phyloP scores from a whole-genome alignment of 441 rosid species.

The Kokia cookei region DNA sequence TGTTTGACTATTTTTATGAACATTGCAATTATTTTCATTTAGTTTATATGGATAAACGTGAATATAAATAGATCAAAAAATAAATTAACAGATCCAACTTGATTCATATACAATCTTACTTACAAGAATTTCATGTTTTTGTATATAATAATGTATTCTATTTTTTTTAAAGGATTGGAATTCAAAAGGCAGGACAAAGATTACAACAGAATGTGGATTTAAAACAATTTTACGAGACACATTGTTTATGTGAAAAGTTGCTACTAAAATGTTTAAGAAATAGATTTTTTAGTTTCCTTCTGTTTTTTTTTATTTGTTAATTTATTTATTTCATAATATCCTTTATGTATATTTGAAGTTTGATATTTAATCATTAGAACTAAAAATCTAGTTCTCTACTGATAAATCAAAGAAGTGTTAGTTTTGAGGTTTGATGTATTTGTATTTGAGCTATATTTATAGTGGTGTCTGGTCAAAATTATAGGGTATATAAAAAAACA shows the following conservation, averaged over 20 bases:
- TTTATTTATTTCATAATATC: not conserved
- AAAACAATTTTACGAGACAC: conserved; percentile 81
- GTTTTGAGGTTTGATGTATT: no score
- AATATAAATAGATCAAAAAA: not conserved
- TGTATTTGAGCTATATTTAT: no score
- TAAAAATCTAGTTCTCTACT: no score
- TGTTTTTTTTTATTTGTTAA: not conserved
- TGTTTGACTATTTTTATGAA: not conserved
- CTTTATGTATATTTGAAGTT: no score
- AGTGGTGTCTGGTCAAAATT: no score
- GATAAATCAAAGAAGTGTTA: no score
- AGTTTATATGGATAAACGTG: not conserved
- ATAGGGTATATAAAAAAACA: no score
- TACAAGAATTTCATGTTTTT: not conserved
- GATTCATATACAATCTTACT: not conserved
- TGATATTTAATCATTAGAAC: no score
- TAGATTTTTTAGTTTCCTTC: not conserved
- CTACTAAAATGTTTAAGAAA: no score
- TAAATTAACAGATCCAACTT: no score
- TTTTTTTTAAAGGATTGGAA: conserved; percentile 65
- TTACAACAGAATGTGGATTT: conserved; percentile 82
- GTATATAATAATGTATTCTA: not conserved
- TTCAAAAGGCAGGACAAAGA: conserved; percentile 65
- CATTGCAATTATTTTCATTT: no score
- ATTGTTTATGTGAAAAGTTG: no score